A percentile compares a stretch with the other conserved stretches of the same genome.
phyloP scores from a whole-genome alignment of 176 grass and related monocot genomes.

The Aechmea fasciata region DNA sequence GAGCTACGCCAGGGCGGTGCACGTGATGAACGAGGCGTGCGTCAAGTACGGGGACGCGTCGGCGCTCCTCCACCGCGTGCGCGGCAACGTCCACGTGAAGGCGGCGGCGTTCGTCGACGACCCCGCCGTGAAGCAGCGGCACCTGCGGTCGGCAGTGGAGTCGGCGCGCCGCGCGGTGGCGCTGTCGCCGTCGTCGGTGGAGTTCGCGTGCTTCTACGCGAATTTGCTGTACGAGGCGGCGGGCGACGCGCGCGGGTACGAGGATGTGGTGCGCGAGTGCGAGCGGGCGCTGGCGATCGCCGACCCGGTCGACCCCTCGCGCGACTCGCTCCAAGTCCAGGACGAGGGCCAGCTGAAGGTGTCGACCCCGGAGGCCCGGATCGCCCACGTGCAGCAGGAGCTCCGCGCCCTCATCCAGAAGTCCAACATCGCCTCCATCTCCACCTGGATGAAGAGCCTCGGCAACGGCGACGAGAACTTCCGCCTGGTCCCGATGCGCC shows the following conservation, averaged over 20 bases:
- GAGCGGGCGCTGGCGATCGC: constrained; percentile 52
- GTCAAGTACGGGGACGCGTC: constrained; percentile 33
- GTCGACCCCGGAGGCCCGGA: constrained; percentile 28
- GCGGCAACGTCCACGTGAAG: constrained; percentile 57
- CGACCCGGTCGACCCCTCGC: constrained; percentile 39
- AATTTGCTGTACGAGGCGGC: constrained; percentile 48
- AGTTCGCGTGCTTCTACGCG: constrained; percentile 77
- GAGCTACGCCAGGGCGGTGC: constrained; percentile 50
- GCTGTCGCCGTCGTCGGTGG: constrained; percentile 65
- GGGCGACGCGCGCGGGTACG: constrained; percentile 38
- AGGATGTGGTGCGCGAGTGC: constrained; percentile 63
- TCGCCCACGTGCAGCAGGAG: constrained; percentile 38
- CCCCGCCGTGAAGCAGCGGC: constrained; percentile 40
- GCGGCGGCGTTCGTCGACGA: constrained; percentile 52
- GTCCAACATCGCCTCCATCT: constrained; percentile 76
- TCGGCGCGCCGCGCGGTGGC: constrained; percentile 43
- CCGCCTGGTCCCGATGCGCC: constrained; percentile 52
- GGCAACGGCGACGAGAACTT: constrained; percentile 62
- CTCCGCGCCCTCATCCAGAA: constrained; percentile 59
- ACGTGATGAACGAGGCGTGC: constrained; percentile 52
- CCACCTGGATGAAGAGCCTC: constrained; percentile 76
- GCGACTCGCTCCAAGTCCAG: constrained; percentile 49
- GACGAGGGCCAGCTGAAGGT: constrained; percentile 36
- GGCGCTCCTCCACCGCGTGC: constrained; percentile 57
- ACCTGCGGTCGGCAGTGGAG: constrained; percentile 41